Percentiles rank a stretch among this genome's conserved stretches.
Evolutionary conservation across 768 basidiomycete genomes (phyloP).

Genomic region (Russula brevipes): DNA sequence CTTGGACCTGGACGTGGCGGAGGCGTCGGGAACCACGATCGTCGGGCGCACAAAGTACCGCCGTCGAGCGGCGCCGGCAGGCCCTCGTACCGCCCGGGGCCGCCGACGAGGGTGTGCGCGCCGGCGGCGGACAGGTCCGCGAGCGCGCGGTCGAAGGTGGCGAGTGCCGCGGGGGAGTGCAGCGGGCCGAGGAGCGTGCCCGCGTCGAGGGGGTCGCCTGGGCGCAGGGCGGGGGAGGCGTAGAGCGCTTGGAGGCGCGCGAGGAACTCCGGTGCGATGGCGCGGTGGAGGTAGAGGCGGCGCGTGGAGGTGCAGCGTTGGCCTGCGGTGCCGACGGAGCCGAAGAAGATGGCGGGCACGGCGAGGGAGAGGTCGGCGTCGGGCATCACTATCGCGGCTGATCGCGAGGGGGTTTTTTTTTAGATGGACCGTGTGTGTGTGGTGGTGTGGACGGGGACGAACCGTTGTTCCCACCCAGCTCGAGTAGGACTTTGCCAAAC

Average conservation of each 20-base stretch:
- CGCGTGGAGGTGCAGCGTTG: constrained; percentile 88
- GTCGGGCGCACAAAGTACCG: constrained; percentile 93
- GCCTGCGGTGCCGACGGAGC: constrained; percentile 79
- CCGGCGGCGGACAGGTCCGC: constrained; percentile 54
- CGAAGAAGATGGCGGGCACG: constrained; percentile 87
- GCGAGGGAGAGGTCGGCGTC: constrained; percentile 91
- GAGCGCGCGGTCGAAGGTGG: constrained; percentile 58
- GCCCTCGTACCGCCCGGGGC: constrained; percentile 51
- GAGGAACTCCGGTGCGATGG: constrained; percentile 73
- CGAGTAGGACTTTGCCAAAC: constrained; percentile 87
- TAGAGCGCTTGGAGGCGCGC: constrained; percentile 70
- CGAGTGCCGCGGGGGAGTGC: constrained; percentile 66
- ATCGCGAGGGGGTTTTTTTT: background rate
- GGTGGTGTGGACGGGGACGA: constrained; percentile 24
- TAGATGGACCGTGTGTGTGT: background rate
- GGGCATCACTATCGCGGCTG: constrained; percentile 87
- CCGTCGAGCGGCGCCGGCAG: constrained; percentile 41
- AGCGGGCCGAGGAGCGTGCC: constrained; percentile 81
- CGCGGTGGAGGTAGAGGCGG: constrained; percentile 80
- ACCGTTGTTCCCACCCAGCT: constrained; percentile 96
- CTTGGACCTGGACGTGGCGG: constrained; percentile 37
- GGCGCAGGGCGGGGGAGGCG: constrained; percentile 52
- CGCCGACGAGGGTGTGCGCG: constrained; percentile 77
- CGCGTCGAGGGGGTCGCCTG: constrained; percentile 79
- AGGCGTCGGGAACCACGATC: constrained; percentile 57